Conservation (phyloP, 306 rosid species). For the Psophocarpus tetragonolobus region DNA sequence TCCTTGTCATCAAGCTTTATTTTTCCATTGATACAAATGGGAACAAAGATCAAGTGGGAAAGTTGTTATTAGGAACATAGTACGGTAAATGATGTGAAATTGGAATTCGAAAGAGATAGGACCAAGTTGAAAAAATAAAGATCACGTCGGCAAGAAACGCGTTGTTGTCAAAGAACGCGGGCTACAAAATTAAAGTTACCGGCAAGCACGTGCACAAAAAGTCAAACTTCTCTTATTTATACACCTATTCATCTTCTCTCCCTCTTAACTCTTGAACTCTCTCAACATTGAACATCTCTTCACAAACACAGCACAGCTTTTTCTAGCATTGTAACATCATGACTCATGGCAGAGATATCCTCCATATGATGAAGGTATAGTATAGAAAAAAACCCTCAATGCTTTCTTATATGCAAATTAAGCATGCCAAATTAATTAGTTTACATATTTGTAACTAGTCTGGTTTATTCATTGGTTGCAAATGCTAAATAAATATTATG, state of each 20-base stretch:
- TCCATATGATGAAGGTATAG: constrained; percentile 46
- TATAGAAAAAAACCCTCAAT: neutral
- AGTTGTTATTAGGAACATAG: neutral
- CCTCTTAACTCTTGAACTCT: neutral
- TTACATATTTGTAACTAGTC: neutral
- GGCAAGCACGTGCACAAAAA: constrained; percentile 23
- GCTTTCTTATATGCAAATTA: neutral
- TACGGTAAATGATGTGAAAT: neutral
- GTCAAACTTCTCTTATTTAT: constrained; percentile 36
- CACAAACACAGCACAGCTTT: neutral
- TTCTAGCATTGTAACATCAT: constrained; percentile 11
- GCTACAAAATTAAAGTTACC: neutral
- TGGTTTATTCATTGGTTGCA: neutral
- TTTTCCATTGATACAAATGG: constrained; percentile 12
- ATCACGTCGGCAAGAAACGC: constrained; percentile 44
- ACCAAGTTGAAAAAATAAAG: neutral
- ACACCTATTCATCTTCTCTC: constrained; percentile 3
- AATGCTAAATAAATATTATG: constrained; percentile 19
- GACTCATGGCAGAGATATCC: constrained; percentile 47
- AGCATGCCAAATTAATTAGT: neutral
- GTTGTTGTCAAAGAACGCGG: constrained; percentile 33
- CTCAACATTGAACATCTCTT: neutral
- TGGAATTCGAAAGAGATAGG: neutral
- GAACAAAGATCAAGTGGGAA: constrained; percentile 28
- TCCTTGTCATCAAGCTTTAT: neutral